Evolutionary conservation across 495 filamentous ascomycete species (phyloP).

Genomic region (Bacidia gigantensis): DNA sequence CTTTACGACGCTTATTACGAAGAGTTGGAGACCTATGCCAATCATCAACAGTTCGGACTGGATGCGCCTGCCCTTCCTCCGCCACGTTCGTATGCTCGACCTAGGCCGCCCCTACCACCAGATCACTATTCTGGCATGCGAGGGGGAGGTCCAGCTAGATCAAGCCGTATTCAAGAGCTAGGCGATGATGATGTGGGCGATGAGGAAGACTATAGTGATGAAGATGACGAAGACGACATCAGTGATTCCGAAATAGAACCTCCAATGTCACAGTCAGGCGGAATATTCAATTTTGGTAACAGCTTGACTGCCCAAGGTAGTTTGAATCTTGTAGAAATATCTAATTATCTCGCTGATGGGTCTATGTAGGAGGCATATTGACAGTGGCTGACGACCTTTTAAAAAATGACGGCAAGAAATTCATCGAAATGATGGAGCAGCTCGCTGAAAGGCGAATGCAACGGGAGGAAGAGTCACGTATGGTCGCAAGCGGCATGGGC

Average conservation of each 20-base stretch:
- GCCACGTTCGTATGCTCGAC: slow-evolving; percentile 42
- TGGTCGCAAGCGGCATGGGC: slow-evolving; percentile 39
- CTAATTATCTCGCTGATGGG: slow-evolving; percentile 26
- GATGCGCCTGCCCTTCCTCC: slow-evolving; percentile 40
- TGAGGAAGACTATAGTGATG: slow-evolving; percentile 38
- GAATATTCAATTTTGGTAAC: slow-evolving; percentile 96
- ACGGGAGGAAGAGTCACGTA: slow-evolving; percentile 81
- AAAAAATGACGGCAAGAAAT: slow-evolving; percentile 98
- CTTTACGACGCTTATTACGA: slow-evolving; percentile 99
- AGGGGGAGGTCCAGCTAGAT: slow-evolving; percentile 21
- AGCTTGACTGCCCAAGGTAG: slow-evolving; percentile 93
- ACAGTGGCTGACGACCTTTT: slow-evolving; percentile 97
- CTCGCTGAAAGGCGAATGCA: slow-evolving; percentile 95
- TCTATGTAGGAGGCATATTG: slow-evolving; percentile 74
- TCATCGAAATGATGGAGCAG: slow-evolving; percentile 99
- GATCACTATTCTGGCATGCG: slow-evolving; percentile 26
- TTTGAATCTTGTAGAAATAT: slow-evolving; percentile 24
- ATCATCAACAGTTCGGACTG: slow-evolving; percentile 60
- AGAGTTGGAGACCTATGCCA: slow-evolving; percentile 92
- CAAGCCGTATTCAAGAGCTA: slow-evolving; percentile 45
- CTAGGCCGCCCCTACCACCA: slow-evolving; percentile 37
- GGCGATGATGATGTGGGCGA: slow-evolving; percentile 52
- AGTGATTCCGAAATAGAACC: slow-evolving; percentile 38
- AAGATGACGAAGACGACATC: slow-evolving; percentile 44
- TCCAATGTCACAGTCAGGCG: slow-evolving; percentile 40